A percentile compares a stretch with the other conserved stretches of the same genome.
Conservation (phyloP, 345 rosid species). For the Arabis alpina region DNA sequence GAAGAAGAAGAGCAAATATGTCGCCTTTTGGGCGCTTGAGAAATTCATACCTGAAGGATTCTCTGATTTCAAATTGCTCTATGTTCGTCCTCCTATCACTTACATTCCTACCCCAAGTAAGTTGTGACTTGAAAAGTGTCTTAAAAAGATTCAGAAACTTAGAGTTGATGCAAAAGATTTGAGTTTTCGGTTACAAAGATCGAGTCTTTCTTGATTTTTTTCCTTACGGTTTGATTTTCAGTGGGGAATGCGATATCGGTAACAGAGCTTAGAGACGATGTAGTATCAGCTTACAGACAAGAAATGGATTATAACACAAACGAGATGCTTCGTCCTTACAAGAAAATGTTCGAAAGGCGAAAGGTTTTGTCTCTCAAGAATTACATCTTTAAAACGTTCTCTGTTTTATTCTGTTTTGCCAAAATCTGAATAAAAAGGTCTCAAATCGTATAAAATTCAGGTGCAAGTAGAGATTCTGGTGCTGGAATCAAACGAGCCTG, state of each 20-base stretch:
- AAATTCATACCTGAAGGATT: constrained; percentile 60
- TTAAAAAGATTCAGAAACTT: neutral
- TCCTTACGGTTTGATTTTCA: constrained; percentile 31
- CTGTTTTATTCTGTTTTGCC: neutral
- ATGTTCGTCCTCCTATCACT: constrained; percentile 64
- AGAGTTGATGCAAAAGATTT: neutral
- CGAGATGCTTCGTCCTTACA: constrained; percentile 68
- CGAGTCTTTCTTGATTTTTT: neutral
- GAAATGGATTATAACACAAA: constrained; percentile 66
- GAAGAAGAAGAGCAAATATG: constrained; percentile 58
- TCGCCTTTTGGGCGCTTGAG: constrained; percentile 59
- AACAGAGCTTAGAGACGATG: constrained; percentile 74
- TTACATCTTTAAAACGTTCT: neutral
- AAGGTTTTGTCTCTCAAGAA: constrained; percentile 52
- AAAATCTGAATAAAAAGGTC: neutral
- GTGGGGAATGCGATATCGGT: constrained; percentile 80
- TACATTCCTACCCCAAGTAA: constrained; percentile 86
- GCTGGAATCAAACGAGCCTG: constrained; percentile 71
- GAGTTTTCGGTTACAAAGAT: constrained; percentile 16
- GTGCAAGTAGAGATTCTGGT: constrained; percentile 59
- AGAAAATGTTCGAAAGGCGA: constrained; percentile 63
- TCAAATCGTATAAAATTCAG: constrained; percentile 42
- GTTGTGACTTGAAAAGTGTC: constrained; percentile 23
- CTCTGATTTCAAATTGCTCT: constrained; percentile 62
- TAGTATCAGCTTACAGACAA: constrained; percentile 75